Evolutionary conservation across 257 asterid species (phyloP), one percentile per base, ranked within the genome.

Genomic region (Solanum acaule): DNA sequence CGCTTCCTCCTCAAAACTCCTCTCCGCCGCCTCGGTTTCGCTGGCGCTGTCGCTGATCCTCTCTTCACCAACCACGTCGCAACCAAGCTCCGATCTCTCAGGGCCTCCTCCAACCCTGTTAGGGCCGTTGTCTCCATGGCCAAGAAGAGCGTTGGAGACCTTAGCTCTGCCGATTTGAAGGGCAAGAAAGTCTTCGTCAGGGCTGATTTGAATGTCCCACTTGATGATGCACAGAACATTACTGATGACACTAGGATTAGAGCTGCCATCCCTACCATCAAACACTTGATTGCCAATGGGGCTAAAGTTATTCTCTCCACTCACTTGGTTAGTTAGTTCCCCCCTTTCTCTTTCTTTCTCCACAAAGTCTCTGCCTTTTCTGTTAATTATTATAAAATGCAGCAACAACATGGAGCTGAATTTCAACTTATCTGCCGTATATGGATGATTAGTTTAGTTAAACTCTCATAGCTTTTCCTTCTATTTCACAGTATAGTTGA

Each of bases 211-310:
- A 95, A 95, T 89, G 98, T 95, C 65, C 97, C 98, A 12, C 93
- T 95, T 34, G 98, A 95, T 88, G 97, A 93, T 14, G 90, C 72
- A 14, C 94, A 91, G 91, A 94, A 91, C 46, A 95, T 95, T 56
- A 93, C 97, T 6, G 97, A 95, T 90, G 98, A 95, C 72, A 92
- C 96, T 68, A 95, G 98, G 93, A 94, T 95, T 76, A 92, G 98
- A 90, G 98, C 98, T 83, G 96, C 98, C 63, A 71, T 94, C 1
- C 98, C 96, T n/a, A 95, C 98, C 52, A 94, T 94, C 23, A 95
- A 94, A 89, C 88, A 94, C 89, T 90, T 95, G 88, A 92, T 94
- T 3, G 71, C 77, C 73, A 89, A 94, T 37, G 98, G 98, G 3
- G 96, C 98, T 61, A 95, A 93, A 90, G 98, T 95, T 77, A 86